phyloP scores from a whole-genome alignment of 2,329 filamentous ascomycete species.

The Sclerotinia glacialis region DNA sequence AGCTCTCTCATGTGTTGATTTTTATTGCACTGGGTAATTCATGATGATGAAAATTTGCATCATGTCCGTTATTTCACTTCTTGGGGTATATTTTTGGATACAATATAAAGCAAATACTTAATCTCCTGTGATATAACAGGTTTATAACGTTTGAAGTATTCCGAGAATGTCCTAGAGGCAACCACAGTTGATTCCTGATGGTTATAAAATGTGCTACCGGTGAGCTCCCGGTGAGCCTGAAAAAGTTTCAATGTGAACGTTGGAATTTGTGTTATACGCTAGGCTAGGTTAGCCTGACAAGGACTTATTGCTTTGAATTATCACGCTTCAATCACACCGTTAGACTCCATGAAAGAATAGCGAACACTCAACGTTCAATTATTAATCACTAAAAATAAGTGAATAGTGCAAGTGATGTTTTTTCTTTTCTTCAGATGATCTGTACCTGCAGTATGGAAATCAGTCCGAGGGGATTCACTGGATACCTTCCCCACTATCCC shows the following conservation, averaged over 20 bases:
- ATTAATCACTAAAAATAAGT: neutral
- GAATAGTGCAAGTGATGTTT: neutral
- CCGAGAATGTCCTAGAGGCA: neutral
- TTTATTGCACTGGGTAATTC: neutral
- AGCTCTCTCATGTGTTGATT: neutral
- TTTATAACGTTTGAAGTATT: neutral
- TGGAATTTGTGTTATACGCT: neutral
- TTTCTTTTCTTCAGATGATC: neutral
- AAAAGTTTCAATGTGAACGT: neutral
- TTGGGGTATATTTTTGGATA: neutral
- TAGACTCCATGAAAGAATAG: neutral
- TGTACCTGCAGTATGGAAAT: neutral
- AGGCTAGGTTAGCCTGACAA: neutral
- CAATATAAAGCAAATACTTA: neutral
- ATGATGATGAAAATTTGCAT: neutral
- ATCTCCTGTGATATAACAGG: neutral
- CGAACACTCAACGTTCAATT: neutral
- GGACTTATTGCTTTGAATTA: neutral
- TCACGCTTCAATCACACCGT: too few species aligned
- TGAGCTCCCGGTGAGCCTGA: neutral
- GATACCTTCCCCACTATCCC: conserved; percentile 2
- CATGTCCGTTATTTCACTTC: neutral
- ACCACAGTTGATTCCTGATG: too few species aligned
- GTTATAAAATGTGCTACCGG: neutral
- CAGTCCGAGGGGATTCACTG: neutral